A percentile compares a stretch with the other conserved stretches of the same genome.
Conservation (phyloP, 169 alveolate species). For the Plasmodium gallinaceum region DNA sequence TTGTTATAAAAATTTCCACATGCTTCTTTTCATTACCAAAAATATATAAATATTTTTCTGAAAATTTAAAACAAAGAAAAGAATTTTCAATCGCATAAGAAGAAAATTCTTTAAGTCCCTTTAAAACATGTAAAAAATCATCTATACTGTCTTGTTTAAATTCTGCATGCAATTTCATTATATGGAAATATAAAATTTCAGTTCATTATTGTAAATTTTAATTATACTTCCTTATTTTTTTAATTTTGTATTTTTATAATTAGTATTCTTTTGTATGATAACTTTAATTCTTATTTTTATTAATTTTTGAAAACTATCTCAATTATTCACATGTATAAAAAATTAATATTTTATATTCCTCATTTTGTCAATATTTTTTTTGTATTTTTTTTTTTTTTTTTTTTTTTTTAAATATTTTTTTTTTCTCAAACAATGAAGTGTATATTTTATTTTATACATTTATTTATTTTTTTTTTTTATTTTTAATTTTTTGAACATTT, state of each 20-base stretch:
- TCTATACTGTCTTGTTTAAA: constrained; percentile 68
- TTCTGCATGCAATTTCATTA: constrained; percentile 72
- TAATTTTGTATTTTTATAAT: too few relatives aligned
- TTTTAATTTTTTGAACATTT: not conserved
- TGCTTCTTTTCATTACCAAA: constrained; percentile 73
- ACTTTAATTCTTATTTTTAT: too few relatives aligned
- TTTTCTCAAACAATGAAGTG: not conserved
- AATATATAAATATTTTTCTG: constrained; percentile 61
- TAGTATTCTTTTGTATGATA: too few relatives aligned
- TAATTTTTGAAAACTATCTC: too few relatives aligned
- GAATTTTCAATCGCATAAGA: constrained; percentile 58
- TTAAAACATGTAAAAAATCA: constrained; percentile 47
- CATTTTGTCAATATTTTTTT: not conserved
- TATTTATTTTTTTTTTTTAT: not conserved
- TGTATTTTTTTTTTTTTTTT: not conserved
- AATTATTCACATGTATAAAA: too few relatives aligned
- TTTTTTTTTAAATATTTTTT: not conserved
- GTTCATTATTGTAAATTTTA: too few relatives aligned
- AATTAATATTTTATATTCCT: not conserved
- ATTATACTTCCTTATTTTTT: too few relatives aligned
- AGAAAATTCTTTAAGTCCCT: constrained; percentile 67
- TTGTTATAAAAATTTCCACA: constrained; percentile 74
- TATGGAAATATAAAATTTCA: not conserved
- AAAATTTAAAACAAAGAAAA: constrained; percentile 65
- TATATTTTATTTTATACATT: not conserved